Percentiles rank a stretch among this genome's conserved stretches.
These are phyloP conservation scores for Paratinospora sagittata DNA, from an alignment of 164 flowering plant species.

Conservation along the genomic window DNA sequence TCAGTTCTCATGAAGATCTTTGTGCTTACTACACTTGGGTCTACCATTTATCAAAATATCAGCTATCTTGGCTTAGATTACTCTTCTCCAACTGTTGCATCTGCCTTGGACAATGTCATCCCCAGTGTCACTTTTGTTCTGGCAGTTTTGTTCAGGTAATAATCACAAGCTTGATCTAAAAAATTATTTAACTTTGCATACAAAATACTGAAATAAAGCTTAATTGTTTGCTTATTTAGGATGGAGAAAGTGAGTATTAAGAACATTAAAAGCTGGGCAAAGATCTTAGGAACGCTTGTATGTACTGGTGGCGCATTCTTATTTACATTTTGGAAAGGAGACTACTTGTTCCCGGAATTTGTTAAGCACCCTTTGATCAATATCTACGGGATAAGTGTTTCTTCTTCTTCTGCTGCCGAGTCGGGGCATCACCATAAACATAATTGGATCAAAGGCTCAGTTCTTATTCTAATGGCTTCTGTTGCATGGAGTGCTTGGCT, in stretches of 20 bases:
- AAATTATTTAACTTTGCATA: no score
- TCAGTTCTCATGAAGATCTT: no score
- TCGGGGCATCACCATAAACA: slow-evolving; percentile 14
- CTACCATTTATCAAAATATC: no score
- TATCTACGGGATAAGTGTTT: slow-evolving; percentile 8
- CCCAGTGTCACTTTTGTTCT: no score
- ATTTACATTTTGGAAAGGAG: no score
- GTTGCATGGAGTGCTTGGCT: slow-evolving; percentile 34
- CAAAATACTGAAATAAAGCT: no score
- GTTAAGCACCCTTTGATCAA: slow-evolving; percentile 22
- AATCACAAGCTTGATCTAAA: no score
- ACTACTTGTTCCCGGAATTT: slow-evolving; percentile 23
- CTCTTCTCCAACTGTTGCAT: no score
- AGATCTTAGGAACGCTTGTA: slow-evolving; percentile 33
- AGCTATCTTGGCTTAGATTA: no score
- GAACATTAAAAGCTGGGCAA: slow-evolving; percentile 27
- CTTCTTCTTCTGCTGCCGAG: slow-evolving; percentile 2
- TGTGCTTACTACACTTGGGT: no score
- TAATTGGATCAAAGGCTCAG: slow-evolving; percentile 43
- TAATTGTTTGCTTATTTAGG: slow-evolving; percentile 15
- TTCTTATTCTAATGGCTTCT: slow-evolving; percentile 22
- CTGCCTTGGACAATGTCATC: no score
- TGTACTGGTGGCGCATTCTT: slow-evolving; percentile 38
- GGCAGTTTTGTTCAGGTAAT: no score
- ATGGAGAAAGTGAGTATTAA: slow-evolving; percentile 35